Evolutionary conservation across 2,329 filamentous ascomycete species (phyloP), one percentile per base, ranked within the genome.

Genomic region (Rutstroemia sp.): DNA sequence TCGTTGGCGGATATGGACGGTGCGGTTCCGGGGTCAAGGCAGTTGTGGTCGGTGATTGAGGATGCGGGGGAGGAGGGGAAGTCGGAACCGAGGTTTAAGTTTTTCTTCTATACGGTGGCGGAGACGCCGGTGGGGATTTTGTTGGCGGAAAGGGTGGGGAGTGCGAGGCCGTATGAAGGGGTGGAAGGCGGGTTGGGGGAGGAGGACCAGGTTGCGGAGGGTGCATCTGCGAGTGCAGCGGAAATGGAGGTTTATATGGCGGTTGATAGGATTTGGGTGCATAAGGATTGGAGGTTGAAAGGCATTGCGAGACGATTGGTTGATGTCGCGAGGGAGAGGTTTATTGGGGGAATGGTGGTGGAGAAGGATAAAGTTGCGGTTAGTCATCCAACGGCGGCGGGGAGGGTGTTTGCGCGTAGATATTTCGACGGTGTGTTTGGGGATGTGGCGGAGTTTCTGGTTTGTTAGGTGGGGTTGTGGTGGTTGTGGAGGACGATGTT

Each of bases 201-300:
- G 30, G 30, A 4, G 12, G 3, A 34, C 3, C 10, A 10, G 12
- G 30, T 4, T 34, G 30, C 30, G 10, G 30, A 34, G 10, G 30
- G 30, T 4, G 30, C 10, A 5, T 34, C 12, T 34, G 9, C 30
- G 45, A 30, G n/a, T 19, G 16, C 2, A 16, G 21, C 6, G 27
- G 19, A 17, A 10, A 49, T 34, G 34, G 59, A 55, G 6, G 27
- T 44, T 19, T 36, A 44, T 48, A 51, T 47, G 19, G 46, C 44
- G 27, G 77, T 87, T 25, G 84, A 83, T 23, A 76, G 84, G 30
- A 82, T 87, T 61, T 87, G 84, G 84, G 83, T 81, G 0, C 81
- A 79, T 7, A 76, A 73, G 5, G 73, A 75, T 2, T 78, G 80
- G 57, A 75, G 83, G 34, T 71, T 78, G 44, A 75, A 78, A 61